Base-by-base conservation (phyloP, 1,284 basidiomycete species). In the Tremellales sp. region DNA sequence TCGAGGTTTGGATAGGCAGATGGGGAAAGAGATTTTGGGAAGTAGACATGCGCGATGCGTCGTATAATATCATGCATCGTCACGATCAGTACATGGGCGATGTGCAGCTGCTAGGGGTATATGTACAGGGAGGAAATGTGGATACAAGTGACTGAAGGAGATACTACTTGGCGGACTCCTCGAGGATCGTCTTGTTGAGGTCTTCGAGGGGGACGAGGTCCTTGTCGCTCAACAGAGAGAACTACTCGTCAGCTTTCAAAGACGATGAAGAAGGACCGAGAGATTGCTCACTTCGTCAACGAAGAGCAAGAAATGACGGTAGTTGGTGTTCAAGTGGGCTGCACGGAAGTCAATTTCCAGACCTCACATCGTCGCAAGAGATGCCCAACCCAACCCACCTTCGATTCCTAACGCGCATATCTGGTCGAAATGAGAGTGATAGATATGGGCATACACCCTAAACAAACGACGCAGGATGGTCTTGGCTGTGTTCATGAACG, bases 391-490 rank as follows among this genome's bases (percentile, higher is more conserved):
- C 22, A 26, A 60, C 78, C 45, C 58, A 94, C 92, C 92, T 82
- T 98, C 96, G 54, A 99, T 97, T 13, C 92, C 92, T 43, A 99
- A 77, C 7, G 94, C 96, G 73, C 94, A 98, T 54, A 98, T 90
- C 68, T 97, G 94, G 64, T 97, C 94, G 74, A 99, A 98, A 75
- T 99, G 96, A 64, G 93, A 93, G 79, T 94, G 96, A 79, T 99
- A 99, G 65, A 98, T 85, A 73, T 99, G 96, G 21, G 93, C 96
- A 68, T 99, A 99, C 37, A 99, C 89, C 13, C 96, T 82, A 81
- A 98, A 98, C 43, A 99, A 76, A 23, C 96, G 82, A 46, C 96
- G 82, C 50, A 93, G 82, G 52, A 99, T 92, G 13, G 89, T 91
- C 71, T 91, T 87, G 56, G 97, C 86, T 0, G 89, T 94, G 19